A percentile compares a stretch with the other conserved stretches of the same genome.
Conservation (phyloP, 139 green algal species). For the Deuterostichococcus epilithicus region DNA sequence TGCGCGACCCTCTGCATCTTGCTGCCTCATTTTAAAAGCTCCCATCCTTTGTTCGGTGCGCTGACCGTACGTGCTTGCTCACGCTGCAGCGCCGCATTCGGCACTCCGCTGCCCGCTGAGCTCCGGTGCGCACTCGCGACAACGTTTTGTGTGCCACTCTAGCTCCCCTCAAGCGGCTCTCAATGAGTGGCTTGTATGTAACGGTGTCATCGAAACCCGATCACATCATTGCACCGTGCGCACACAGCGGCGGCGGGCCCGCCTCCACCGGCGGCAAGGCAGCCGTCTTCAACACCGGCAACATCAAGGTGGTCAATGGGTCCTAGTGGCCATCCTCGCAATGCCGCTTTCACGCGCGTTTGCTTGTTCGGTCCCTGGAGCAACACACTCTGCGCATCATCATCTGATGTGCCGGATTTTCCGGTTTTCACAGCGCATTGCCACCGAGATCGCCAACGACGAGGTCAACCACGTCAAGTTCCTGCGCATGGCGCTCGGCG, state of each 20-base stretch:
- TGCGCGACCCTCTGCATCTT: too few relatives aligned
- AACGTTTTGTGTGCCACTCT: too few relatives aligned
- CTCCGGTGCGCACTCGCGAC: too few relatives aligned
- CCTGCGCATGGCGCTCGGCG: constrained; percentile 26
- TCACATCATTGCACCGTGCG: constrained; percentile 2
- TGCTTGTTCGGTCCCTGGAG: too few relatives aligned
- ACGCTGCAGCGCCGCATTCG: too few relatives aligned
- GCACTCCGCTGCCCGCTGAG: too few relatives aligned
- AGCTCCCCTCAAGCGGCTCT: neutral
- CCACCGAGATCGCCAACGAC: constrained; percentile 26
- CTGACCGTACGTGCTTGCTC: neutral
- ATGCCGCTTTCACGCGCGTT: neutral
- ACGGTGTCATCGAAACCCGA: too few relatives aligned
- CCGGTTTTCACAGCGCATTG: neutral
- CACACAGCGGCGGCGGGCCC: constrained; percentile 3
- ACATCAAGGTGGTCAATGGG: neutral
- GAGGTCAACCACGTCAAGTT: constrained; percentile 41
- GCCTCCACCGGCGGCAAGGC: constrained; percentile 5
- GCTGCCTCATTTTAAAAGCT: too few relatives aligned
- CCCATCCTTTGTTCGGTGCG: too few relatives aligned
- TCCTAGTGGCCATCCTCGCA: too few relatives aligned
- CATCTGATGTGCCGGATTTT: neutral
- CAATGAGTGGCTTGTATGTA: neutral
- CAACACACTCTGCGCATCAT: too few relatives aligned
- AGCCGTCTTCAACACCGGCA: neutral